A percentile compares a stretch with the other conserved stretches of the same genome.
These are phyloP conservation scores for Lichtheimia ornata DNA, from an alignment of 371 early-diverging fungal genomes.

Conservation along the genomic window DNA sequence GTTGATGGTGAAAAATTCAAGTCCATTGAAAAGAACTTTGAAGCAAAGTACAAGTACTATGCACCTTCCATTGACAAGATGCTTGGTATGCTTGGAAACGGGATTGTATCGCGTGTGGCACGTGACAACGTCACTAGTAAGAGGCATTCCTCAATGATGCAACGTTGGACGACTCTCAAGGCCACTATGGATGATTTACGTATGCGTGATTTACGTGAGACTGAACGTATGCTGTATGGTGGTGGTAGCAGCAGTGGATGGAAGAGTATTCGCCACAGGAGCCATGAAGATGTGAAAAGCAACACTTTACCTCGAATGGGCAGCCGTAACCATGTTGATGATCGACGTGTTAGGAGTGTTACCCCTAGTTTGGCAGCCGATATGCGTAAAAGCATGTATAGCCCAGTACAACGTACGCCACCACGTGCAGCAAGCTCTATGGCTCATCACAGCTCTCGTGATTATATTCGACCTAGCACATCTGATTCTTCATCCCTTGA, in stretches of 20 bases:
- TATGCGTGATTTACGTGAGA: constrained; percentile 44
- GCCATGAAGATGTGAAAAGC: constrained; percentile 21
- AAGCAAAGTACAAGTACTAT: constrained; percentile 65
- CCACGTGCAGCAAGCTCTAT: constrained; percentile 24
- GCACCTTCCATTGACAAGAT: constrained; percentile 61
- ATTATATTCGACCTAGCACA: constrained; percentile 18
- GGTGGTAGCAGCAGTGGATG: constrained; percentile 22
- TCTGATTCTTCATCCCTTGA: constrained; percentile 18
- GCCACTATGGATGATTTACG: constrained; percentile 52
- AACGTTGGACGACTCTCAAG: constrained; percentile 55
- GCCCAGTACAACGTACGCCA: background rate
- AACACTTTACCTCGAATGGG: constrained; percentile 9
- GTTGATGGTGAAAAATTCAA: constrained; percentile 56
- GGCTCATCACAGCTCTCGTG: constrained; percentile 12
- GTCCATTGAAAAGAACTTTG: constrained; percentile 58
- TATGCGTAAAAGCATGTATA: constrained; percentile 8
- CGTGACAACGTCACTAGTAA: constrained; percentile 46
- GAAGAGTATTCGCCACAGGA: constrained; percentile 36
- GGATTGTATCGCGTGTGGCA: constrained; percentile 56
- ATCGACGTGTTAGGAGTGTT: constrained; percentile 21
- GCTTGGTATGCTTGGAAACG: constrained; percentile 60
- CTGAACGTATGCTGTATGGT: constrained; percentile 32
- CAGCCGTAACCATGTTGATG: constrained; percentile 8
- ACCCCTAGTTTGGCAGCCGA: constrained; percentile 21
- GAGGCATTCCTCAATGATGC: constrained; percentile 52